These are phyloP conservation scores for Gymnopus androsaceus DNA, from an alignment of 1,284 basidiomycete genomes.

Conservation along the genomic window DNA sequence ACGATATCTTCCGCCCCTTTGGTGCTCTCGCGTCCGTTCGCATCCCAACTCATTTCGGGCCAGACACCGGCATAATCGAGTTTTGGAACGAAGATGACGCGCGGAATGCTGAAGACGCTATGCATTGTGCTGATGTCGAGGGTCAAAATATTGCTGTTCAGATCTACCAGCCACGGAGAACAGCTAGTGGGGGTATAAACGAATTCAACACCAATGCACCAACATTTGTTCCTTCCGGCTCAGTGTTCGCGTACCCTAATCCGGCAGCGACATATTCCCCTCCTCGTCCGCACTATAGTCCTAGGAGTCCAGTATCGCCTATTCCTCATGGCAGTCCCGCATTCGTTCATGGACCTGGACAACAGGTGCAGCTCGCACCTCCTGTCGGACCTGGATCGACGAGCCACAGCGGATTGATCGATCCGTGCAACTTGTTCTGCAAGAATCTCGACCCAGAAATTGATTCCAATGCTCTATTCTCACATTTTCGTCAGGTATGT, in stretches of 20 bases:
- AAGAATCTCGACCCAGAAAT: constrained; percentile 88
- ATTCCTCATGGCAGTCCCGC: constrained; percentile 14
- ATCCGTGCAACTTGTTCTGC: constrained; percentile 90
- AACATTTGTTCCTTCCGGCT: constrained; percentile 69
- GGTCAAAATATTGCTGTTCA: constrained; percentile 82
- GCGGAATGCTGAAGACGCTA: constrained; percentile 68
- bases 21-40: constrained; percentile 73
- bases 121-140: constrained; percentile 80
- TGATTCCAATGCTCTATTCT: constrained; percentile 79
- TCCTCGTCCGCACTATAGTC: constrained; percentile 40
- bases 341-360: constrained; percentile 85
- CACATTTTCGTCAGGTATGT: constrained; percentile 77
- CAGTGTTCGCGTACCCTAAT: constrained; percentile 22
- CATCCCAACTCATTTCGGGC: constrained; percentile 70
- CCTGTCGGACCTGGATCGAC: constrained; percentile 68
- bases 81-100: constrained; percentile 91
- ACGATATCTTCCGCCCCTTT: constrained; percentile 72
- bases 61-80: constrained; percentile 76
- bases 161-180: constrained; percentile 66
- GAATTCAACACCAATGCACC: constrained; percentile 76
- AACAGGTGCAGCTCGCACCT: constrained; percentile 85
- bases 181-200: constrained; percentile 45
- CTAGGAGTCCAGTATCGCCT: constrained; percentile 19
- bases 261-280: constrained; percentile 56
- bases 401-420: constrained; percentile 84